A percentile compares a stretch with the other conserved stretches of the same genome.
Evolutionary conservation across 2,329 filamentous ascomycete species (phyloP).

Genomic region (Stagonosporopsis chrysanthemi): DNA sequence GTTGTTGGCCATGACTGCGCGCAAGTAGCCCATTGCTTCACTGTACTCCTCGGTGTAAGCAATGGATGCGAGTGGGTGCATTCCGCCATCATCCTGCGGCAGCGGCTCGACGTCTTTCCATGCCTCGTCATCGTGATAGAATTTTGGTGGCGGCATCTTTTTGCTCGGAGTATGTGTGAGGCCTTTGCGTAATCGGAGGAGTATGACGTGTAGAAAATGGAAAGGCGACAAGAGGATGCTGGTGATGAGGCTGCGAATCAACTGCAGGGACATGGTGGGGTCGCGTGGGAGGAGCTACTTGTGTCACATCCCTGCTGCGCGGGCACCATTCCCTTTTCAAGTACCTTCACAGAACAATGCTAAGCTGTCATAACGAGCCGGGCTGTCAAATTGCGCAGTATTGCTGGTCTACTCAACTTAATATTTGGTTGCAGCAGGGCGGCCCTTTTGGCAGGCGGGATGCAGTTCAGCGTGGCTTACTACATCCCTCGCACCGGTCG

Average conservation of each 20-base stretch:
- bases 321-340: slow-evolving; percentile 16
- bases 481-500: background rate
- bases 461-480: background rate
- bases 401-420: too few relatives aligned
- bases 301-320: slow-evolving; percentile 7
- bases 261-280: slow-evolving; percentile 21
- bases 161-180: background rate
- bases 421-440: slow-evolving; percentile 1
- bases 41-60: slow-evolving; percentile 89
- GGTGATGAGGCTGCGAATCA: slow-evolving; percentile 19
- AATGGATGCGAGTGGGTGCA: slow-evolving; percentile 84
- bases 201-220: slow-evolving; percentile 9
- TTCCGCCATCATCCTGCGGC: slow-evolving; percentile 78
- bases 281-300: slow-evolving; percentile 11
- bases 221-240: slow-evolving; percentile 10
- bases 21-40: slow-evolving; percentile 91
- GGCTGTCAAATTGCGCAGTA: background rate
- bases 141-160: slow-evolving; percentile 30
- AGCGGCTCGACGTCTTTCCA: slow-evolving; percentile 90
- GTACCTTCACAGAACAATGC: slow-evolving; percentile 17
- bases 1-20: slow-evolving; percentile 88
- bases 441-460: slow-evolving; percentile 4
- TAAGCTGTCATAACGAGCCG: slow-evolving; percentile 1
- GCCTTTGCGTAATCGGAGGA: slow-evolving; percentile 1
- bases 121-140: slow-evolving; percentile 71